Evolutionary conservation across 305 asterid species (phyloP).

Genomic region (Plantago lanceolata): DNA sequence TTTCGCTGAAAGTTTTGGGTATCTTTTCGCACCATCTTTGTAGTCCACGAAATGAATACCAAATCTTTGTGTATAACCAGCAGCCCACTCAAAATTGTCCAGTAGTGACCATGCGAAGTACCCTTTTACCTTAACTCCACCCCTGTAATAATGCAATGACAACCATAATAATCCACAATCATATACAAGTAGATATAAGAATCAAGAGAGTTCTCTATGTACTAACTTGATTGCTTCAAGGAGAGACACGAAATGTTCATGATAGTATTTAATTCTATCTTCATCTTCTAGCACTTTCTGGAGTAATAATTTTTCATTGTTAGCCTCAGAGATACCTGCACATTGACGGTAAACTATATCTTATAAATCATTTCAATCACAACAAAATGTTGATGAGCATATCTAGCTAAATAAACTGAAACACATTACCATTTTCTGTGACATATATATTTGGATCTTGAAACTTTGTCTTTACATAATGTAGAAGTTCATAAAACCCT

Average conservation of each 20-base stretch:
- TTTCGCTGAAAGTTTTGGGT: not conserved
- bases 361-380: too few species aligned
- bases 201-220: too few species aligned
- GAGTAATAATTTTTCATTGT: not conserved
- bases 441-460: conserved; percentile 11
- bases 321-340: conserved; percentile 10
- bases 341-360: too few species aligned
- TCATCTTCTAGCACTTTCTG: conserved; percentile 3
- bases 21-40: conserved; percentile 10
- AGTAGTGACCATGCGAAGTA: conserved; percentile 6
- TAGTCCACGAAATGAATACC: conserved; percentile 8
- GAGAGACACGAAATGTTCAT: conserved; percentile 9
- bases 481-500: conserved; percentile 13
- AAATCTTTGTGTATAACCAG: conserved; percentile 4
- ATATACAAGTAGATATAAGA: too few species aligned
- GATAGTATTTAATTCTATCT: conserved; percentile 14
- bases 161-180: not conserved
- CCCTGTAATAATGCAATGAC: not conserved
- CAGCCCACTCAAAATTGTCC: conserved; percentile 9
- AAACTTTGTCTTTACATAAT: conserved; percentile 2
- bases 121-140: conserved; percentile 8
- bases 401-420: not conserved
- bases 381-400: too few species aligned
- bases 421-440: conserved; percentile 15
- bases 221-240: conserved; percentile 12